phyloP scores from a whole-genome alignment of 1,284 basidiomycete genomes.

The Irpex lacteus region DNA sequence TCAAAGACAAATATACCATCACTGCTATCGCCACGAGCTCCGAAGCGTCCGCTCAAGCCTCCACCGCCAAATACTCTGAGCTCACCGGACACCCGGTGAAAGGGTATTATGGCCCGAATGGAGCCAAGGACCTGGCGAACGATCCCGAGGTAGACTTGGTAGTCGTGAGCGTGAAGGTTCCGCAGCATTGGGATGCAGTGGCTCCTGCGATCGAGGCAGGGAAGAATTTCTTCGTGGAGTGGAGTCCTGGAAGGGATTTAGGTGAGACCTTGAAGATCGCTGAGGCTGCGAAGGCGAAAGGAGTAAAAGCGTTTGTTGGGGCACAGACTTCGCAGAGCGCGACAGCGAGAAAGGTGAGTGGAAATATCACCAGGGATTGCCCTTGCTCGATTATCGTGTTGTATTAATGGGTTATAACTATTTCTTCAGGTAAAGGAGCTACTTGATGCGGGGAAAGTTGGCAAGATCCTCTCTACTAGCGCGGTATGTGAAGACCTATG shows the following conservation, averaged over 20 bases:
- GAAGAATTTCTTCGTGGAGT: slow-evolving; percentile 37
- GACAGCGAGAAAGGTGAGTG: slow-evolving; percentile 25
- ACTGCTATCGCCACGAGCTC: slow-evolving; percentile 28
- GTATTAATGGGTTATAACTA: neutral
- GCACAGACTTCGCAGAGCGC: slow-evolving; percentile 28
- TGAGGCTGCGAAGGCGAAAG: slow-evolving; percentile 27
- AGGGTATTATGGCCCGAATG: slow-evolving; percentile 25
- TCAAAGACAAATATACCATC: slow-evolving; percentile 20
- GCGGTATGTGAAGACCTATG: slow-evolving; percentile 18
- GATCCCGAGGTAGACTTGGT: slow-evolving; percentile 35
- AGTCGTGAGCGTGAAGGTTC: slow-evolving; percentile 29
- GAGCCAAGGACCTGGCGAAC: slow-evolving; percentile 20
- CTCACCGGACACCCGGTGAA: slow-evolving; percentile 21
- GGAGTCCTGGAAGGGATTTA: slow-evolving; percentile 31
- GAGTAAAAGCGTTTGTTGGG: slow-evolving; percentile 30
- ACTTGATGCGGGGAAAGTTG: neutral
- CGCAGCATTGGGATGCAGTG: slow-evolving; percentile 24
- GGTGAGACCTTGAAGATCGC: slow-evolving; percentile 30
- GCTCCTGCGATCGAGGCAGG: slow-evolving; percentile 31
- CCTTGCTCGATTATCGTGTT: too few relatives aligned
- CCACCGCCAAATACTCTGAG: slow-evolving; percentile 24
- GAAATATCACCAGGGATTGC: too few relatives aligned
- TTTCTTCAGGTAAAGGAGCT: slow-evolving; percentile 3
- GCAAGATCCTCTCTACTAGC: slow-evolving; percentile 25
- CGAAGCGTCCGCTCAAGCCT: slow-evolving; percentile 22